A percentile compares a stretch with the other conserved stretches of the same genome.
Evolutionary conservation across 257 asterid genomes (phyloP).

Genomic region (Nyctanthes arbortristis): DNA sequence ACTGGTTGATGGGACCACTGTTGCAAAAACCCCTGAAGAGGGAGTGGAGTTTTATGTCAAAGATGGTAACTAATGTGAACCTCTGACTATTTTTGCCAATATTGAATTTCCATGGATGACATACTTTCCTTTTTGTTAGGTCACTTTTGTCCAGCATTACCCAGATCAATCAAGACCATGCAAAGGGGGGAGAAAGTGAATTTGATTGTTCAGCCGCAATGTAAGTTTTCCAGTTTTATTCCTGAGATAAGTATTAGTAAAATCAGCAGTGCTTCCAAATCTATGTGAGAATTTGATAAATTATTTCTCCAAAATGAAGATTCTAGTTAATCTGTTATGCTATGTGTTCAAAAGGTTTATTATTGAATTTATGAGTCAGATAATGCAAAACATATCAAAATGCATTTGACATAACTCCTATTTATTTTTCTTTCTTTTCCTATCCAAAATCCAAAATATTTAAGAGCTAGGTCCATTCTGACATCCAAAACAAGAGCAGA

Average conservation of each 20-base stretch:
- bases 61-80: constrained; percentile 50
- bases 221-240: constrained; percentile 34
- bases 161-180: constrained; percentile 75
- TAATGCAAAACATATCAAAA: neutral
- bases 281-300: neutral
- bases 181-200: constrained; percentile 63
- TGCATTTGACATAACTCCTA: neutral
- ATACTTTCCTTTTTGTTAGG: constrained; percentile 39
- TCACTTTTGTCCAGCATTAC: constrained; percentile 62
- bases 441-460: neutral
- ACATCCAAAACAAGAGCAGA: neutral
- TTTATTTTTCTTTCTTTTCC: neutral
- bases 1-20: constrained; percentile 47
- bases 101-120: constrained; percentile 5
- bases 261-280: neutral
- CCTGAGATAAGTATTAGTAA: neutral
- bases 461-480: neutral
- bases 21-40: constrained; percentile 57
- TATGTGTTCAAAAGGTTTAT: neutral
- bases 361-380: neutral
- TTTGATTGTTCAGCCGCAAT: constrained; percentile 60
- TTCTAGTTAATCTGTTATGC: neutral
- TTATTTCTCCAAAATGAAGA: neutral
- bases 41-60: constrained; percentile 63
- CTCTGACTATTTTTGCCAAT: neutral